Base-by-base conservation (phyloP, 2,329 filamentous ascomycete species). In the Raffaelea ambrosiae region DNA sequence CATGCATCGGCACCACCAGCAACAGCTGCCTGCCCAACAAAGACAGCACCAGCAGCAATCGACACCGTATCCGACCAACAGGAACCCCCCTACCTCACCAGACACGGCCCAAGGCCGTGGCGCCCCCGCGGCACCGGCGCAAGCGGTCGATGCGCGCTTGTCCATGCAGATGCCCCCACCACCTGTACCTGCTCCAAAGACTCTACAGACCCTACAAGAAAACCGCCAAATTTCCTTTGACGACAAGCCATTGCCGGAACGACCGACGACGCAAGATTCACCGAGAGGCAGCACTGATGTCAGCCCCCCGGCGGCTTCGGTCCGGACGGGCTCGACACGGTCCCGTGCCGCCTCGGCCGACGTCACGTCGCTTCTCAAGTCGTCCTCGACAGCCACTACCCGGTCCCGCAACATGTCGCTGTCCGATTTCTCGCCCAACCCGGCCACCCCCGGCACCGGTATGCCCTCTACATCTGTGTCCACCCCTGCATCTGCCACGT, bases 401-500 rank as follows among this genome's bases (percentile, higher is more conserved):
- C 65, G 69, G 16, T 77, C 79, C 1, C 70, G 74, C 35, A 74
- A 77, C 47, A 59, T 71, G 3, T 81, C 76, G n/a, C 50, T 72
- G 1, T 74, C 75, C 0, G 70, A 69, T 4, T 59, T 68, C 13
- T 77, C 76, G 0, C 60, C 60, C 9, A 70, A 68, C 47, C 67
- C 69, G 31, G 63, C 67, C n/a, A 70, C 68, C 47, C 67, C 68
- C 31, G 63, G 67, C 19, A 23, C 23, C 7, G 43, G 18, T 18
- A 18, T 22, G 11, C 29, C 48, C 3, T 47, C 46, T 9, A 44
- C 48, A 11, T 44, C 48, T 3, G 48, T 48, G 18, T 47, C 50
- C 3, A 48, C 47, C 11, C 43, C 52, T 2, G 48, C 36, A 5
- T 48, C 51, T 2, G 61, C 54, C 4, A 44, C 71, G 2, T 75